Evolutionary conservation across 2,329 filamentous ascomycete genomes (phyloP).

Genomic region (Bipolaris cookei): DNA sequence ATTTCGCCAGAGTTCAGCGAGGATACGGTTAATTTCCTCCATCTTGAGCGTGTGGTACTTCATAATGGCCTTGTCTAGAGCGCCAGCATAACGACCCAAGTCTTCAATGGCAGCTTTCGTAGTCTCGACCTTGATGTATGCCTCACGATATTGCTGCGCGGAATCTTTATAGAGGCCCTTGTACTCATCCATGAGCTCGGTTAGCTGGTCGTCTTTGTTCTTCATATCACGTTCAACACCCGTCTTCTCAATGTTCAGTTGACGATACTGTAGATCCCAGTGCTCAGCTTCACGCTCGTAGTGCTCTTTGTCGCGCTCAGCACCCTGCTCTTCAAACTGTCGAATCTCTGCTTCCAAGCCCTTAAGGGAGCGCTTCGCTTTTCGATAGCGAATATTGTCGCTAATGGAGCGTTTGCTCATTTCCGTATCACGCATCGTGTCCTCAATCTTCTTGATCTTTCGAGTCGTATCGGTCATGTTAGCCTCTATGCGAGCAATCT

Average conservation of each 20-base stretch:
- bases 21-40: slow-evolving; percentile 95
- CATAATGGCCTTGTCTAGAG: slow-evolving; percentile 96
- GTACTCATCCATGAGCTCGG: slow-evolving; percentile 76
- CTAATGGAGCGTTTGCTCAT: slow-evolving; percentile 83
- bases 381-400: slow-evolving; percentile 87
- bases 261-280: slow-evolving; percentile 71
- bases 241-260: slow-evolving; percentile 73
- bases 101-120: slow-evolving; percentile 94
- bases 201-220: slow-evolving; percentile 82
- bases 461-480: slow-evolving; percentile 71
- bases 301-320: slow-evolving; percentile 78
- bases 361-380: slow-evolving; percentile 72
- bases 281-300: slow-evolving; percentile 72
- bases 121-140: slow-evolving; percentile 87
- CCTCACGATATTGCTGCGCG: slow-evolving; percentile 78
- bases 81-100: slow-evolving; percentile 78
- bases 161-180: slow-evolving; percentile 87
- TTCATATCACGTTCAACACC: slow-evolving; percentile 79
- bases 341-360: slow-evolving; percentile 72
- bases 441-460: slow-evolving; percentile 77
- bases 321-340: slow-evolving; percentile 78
- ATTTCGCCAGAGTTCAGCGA: slow-evolving; percentile 94
- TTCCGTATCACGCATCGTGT: slow-evolving; percentile 78
- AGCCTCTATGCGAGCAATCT: slow-evolving; percentile 68
- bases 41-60: slow-evolving; percentile 95